Evolutionary conservation across 208 protist genomes (phyloP), one percentile per base, ranked within the genome.

Genomic region (Trypanosoma platydactyli): DNA sequence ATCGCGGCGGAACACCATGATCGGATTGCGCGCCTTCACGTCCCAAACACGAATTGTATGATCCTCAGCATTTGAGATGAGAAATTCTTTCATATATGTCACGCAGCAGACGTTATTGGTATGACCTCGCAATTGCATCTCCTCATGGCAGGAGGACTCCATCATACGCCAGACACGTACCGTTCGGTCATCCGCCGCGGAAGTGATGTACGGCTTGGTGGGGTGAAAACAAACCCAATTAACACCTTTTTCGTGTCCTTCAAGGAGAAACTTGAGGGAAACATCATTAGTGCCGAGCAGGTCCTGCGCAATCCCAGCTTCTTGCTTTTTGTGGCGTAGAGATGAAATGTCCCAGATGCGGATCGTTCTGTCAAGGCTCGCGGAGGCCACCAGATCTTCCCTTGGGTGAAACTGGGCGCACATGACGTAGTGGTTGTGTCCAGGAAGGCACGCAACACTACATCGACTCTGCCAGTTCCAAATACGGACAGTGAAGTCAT

Each of bases 351-450:
- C 98, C 99, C 99, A 99, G n/a, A 99, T 89, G 15, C 99, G 90
- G 41, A 99, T 93, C 20, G 98, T 99, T 76, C 99, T 91, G 85
- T 99, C 99, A 13, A 99, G 88, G 53, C 98, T 99, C 16, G 96
- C 98, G 0, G 97, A 99, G 7, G 98, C 93, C 12, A 99, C 76
- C 7, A 99, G 78, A 68, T 98, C 94, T 20, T 92, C 86, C 50
- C 71, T 84, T 15, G 97, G 96, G 81, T 99, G 97, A 72, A 99
- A 99, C 42, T 81, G 71, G 16, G 98, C 99, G 70, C 91, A 99
- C 98, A 99, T 99, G 20, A 99, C 99, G 80, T 99, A 99, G 82
- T 99, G 99, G 48, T 89, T 91, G 73, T 98, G 92, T 16, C 97
- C 99, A 18, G 98, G 97, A 41, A 99, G 83, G 20, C 94, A 94